A percentile compares a stretch with the other conserved stretches of the same genome.
Conservation (phyloP, 805 yeast species). For the Pichia scutulata region DNA sequence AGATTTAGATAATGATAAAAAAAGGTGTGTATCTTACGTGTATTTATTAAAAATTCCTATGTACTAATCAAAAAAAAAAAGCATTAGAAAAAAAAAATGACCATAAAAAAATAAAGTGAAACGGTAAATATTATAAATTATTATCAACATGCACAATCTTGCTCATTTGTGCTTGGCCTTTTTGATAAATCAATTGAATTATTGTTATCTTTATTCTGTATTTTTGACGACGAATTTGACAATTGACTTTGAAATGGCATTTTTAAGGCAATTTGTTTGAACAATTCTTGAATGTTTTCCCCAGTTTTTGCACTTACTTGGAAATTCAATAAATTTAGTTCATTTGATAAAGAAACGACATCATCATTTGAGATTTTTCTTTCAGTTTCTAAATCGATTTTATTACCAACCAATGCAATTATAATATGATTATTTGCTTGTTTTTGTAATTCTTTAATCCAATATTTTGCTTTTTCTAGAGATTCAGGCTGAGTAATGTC, state of each 20-base stretch:
- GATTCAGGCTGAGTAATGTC: slow-evolving; percentile 68
- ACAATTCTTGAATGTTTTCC: slow-evolving; percentile 38
- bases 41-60: background rate
- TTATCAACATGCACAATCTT: slow-evolving; percentile 25
- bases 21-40: background rate
- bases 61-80: background rate
- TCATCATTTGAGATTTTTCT: slow-evolving; percentile 38
- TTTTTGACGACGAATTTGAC: background rate
- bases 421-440: slow-evolving; percentile 74
- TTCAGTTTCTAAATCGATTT: slow-evolving; percentile 48
- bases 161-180: slow-evolving; percentile 27
- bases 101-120: background rate
- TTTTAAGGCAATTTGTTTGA: slow-evolving; percentile 43
- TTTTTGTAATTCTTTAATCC: slow-evolving; percentile 74
- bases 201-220: slow-evolving; percentile 15
- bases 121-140: background rate
- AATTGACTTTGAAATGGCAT: slow-evolving; percentile 29
- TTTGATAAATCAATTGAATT: slow-evolving; percentile 25
- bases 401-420: slow-evolving; percentile 73
- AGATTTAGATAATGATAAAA: slow-evolving; percentile 55
- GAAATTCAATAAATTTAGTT: slow-evolving; percentile 40
- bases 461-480: slow-evolving; percentile 58
- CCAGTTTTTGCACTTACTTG: slow-evolving; percentile 59
- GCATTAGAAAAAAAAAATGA: background rate
- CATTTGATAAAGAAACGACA: slow-evolving; percentile 45